phyloP scores from a whole-genome alignment of 345 rosid genomes.

The Nasturtium officinale region DNA sequence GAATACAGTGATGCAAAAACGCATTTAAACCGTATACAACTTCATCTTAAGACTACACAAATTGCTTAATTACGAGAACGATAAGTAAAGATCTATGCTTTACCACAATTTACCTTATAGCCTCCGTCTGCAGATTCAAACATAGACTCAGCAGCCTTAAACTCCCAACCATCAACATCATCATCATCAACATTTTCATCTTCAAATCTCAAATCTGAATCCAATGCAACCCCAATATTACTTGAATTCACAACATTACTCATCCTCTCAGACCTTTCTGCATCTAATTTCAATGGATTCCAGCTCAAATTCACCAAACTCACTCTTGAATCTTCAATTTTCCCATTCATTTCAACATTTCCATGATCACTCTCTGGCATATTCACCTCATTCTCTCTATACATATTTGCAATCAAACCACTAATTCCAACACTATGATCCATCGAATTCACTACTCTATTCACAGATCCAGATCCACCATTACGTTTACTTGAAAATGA shows the following conservation, averaged over 20 bases:
- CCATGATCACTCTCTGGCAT: background rate
- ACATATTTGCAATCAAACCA: conserved; percentile 56
- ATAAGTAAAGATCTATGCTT: background rate
- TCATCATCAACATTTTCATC: conserved; percentile 43
- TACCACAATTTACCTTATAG: conserved; percentile 40
- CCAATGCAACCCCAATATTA: conserved; percentile 25
- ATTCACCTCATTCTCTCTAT: conserved; percentile 35
- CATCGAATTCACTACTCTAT: conserved; percentile 32
- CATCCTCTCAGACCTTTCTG: background rate
- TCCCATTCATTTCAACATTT: background rate
- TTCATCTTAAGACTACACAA: background rate
- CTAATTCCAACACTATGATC: conserved; percentile 28
- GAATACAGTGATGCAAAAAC: background rate
- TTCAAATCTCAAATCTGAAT: conserved; percentile 25
- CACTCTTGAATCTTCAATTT: background rate
- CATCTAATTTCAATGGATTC: conserved; percentile 44
- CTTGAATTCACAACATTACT: conserved; percentile 25
- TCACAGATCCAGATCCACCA: conserved; percentile 39
- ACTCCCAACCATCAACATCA: conserved; percentile 52
- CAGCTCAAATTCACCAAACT: conserved; percentile 35
- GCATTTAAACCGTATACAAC: background rate
- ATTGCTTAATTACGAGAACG: background rate
- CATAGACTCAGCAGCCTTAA: conserved; percentile 46
- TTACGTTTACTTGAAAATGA: conserved; percentile 36
- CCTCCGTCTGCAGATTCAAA: background rate